Evolutionary conservation across 2,329 filamentous ascomycete species (phyloP).

Genomic region (Periglandula ipomoeae): DNA sequence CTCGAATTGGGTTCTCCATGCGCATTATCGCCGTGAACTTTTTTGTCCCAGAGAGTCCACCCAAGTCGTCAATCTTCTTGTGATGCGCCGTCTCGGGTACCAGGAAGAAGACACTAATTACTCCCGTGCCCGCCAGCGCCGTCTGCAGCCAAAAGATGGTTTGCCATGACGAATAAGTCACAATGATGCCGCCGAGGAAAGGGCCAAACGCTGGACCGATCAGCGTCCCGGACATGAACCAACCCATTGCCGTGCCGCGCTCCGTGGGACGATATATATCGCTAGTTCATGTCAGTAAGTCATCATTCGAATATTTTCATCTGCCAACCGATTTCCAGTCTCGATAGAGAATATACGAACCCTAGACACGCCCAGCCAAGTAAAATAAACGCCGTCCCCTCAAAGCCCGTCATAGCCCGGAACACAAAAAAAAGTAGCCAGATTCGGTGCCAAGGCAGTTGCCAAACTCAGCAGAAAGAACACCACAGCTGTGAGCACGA

Average conservation of each 20-base stretch:
- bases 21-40: slow-evolving; percentile 47
- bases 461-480: slow-evolving; percentile 64
- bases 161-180: slow-evolving; percentile 64
- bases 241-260: slow-evolving; percentile 63
- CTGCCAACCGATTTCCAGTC: neutral
- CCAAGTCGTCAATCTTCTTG: slow-evolving; percentile 52
- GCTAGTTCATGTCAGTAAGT: slow-evolving; percentile 15
- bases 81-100: slow-evolving; percentile 66
- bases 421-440: slow-evolving; percentile 66
- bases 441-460: slow-evolving; percentile 61
- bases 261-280: slow-evolving; percentile 58
- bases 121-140: slow-evolving; percentile 52
- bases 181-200: slow-evolving; percentile 67
- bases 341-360: slow-evolving; percentile 22
- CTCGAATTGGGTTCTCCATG: slow-evolving; percentile 58
- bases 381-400: slow-evolving; percentile 65
- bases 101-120: slow-evolving; percentile 52
- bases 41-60: slow-evolving; percentile 37
- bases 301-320: neutral
- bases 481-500: slow-evolving; percentile 48
- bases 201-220: slow-evolving; percentile 63
- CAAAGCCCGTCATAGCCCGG: slow-evolving; percentile 63
- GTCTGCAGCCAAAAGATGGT: slow-evolving; percentile 72
- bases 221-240: slow-evolving; percentile 63
- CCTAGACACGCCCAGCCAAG: slow-evolving; percentile 63